Conservation (phyloP, 176 grass and related monocot genomes). For the Calamus simplicifolius region DNA sequence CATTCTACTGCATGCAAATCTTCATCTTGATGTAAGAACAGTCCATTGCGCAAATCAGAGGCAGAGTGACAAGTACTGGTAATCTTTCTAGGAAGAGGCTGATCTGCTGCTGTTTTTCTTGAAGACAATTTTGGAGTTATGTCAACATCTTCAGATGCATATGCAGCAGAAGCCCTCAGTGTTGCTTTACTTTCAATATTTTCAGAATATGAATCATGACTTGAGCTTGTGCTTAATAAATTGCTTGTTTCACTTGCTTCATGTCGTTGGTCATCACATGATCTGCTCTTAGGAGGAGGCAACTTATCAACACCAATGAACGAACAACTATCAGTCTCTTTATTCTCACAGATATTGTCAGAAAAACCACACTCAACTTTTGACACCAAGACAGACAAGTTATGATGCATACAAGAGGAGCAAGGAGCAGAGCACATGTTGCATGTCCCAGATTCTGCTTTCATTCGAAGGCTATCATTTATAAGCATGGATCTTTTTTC, state of each 20-base stretch:
- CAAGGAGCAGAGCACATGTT: constrained; percentile 69
- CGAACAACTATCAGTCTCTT: constrained; percentile 36
- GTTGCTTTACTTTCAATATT: constrained; percentile 44
- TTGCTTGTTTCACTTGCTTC: constrained; percentile 29
- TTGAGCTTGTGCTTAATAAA: constrained; percentile 52
- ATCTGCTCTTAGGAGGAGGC: constrained; percentile 17
- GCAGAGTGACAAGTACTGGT: neutral
- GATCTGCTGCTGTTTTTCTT: neutral
- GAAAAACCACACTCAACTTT: constrained; percentile 54
- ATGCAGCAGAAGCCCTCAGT: constrained; percentile 25
- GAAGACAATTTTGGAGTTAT: constrained; percentile 24
- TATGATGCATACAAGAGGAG: constrained; percentile 62
- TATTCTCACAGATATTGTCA: constrained; percentile 36
- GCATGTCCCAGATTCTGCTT: constrained; percentile 59
- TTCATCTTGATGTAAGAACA: constrained; percentile 23
- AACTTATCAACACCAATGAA: constrained; percentile 24
- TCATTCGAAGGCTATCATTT: constrained; percentile 3
- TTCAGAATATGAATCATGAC: constrained; percentile 49
- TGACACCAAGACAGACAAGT: constrained; percentile 14
- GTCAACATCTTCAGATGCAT: constrained; percentile 41
- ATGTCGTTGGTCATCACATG: constrained; percentile 22
- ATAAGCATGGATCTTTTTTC: too few relatives aligned
- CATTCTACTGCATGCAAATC: constrained; percentile 22
- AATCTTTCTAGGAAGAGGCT: neutral
- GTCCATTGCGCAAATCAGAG: neutral